Conservation (phyloP, 2,329 filamentous ascomycete genomes). For the Hymenoscyphus albidus region DNA sequence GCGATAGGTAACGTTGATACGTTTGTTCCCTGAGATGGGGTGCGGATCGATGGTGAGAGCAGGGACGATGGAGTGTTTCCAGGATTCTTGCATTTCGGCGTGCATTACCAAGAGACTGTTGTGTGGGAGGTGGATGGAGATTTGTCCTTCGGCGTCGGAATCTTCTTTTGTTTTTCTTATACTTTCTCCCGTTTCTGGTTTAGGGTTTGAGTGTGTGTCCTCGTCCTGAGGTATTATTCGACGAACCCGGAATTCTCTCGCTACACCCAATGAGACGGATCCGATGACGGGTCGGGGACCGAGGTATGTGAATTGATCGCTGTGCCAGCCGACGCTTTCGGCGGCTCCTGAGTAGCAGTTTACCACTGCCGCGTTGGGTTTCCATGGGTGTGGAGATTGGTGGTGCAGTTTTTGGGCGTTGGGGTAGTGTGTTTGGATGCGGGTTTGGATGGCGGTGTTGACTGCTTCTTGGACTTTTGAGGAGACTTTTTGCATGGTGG, state of each 20-base stretch:
- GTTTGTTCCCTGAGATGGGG: constrained; percentile 70
- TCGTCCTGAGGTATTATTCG: constrained; percentile 62
- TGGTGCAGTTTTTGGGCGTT: constrained; percentile 69
- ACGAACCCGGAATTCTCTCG: constrained; percentile 88
- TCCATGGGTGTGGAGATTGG: constrained; percentile 71
- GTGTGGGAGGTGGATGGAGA: constrained; percentile 89
- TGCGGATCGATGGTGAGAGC: constrained; percentile 78
- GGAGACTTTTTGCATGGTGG: constrained; percentile 68
- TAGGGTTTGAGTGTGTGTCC: no score
- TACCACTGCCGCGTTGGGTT: constrained; percentile 85
- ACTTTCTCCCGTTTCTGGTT: constrained; percentile 8
- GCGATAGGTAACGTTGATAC: constrained; percentile 93
- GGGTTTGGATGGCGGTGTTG: constrained; percentile 68
- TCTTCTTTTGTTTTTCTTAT: constrained; percentile 36
- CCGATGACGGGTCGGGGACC: constrained; percentile 87
- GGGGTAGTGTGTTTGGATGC: constrained; percentile 67
- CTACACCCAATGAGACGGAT: constrained; percentile 83
- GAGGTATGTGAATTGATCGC: constrained; percentile 88
- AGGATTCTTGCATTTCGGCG: constrained; percentile 94
- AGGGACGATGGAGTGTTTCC: constrained; percentile 85
- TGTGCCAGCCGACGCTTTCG: constrained; percentile 87
- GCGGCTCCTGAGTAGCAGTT: constrained; percentile 85
- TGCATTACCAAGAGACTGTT: constrained; percentile 96
- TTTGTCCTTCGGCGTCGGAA: constrained; percentile 73
- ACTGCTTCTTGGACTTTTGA: constrained; percentile 69